Conservation (phyloP, 2,329 filamentous ascomycete species). For the Periconia sp. region DNA sequence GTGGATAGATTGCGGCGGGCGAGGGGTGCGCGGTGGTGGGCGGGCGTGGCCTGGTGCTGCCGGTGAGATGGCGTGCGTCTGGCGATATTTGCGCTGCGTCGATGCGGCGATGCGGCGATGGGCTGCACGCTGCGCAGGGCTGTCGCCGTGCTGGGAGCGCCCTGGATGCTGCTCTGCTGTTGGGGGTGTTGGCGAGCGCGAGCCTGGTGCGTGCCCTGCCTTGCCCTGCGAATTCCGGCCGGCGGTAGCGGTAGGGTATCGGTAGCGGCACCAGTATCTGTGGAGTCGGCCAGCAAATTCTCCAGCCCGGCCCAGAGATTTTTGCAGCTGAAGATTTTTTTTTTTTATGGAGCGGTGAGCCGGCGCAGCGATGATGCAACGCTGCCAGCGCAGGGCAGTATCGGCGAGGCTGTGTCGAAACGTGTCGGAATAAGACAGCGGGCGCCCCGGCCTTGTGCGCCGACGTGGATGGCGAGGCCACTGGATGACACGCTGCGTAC, state of each 20-base stretch:
- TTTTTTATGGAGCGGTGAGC: conserved; percentile 10
- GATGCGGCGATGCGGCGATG: conserved; percentile 9
- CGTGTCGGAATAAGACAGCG: conserved; percentile 1
- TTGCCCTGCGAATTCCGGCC: no score
- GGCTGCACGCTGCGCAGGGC: conserved; percentile 10
- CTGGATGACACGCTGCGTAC: conserved; percentile 4
- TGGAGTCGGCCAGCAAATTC: conserved; percentile 1
- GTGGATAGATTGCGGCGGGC: conserved; percentile 8
- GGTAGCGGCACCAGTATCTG: no score
- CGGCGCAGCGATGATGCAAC: conserved; percentile 9
- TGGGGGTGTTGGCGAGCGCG: no score
- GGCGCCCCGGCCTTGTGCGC: background rate
- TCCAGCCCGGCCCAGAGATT: no score
- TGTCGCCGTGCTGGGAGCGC: conserved; percentile 9
- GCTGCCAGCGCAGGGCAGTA: conserved; percentile 5
- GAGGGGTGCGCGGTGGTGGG: background rate
- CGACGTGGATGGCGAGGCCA: background rate
- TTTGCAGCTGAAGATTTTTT: conserved; percentile 12
- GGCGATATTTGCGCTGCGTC: conserved; percentile 8
- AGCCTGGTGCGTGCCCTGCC: no score
- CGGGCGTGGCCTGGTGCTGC: background rate
- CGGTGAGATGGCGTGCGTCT: conserved; percentile 29
- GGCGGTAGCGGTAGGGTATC: no score
- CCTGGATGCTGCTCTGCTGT: no score
- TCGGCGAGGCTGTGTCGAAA: conserved; percentile 8